Evolutionary conservation across 805 yeast species (phyloP).

Genomic region (Wickerhamiella nectarea): DNA sequence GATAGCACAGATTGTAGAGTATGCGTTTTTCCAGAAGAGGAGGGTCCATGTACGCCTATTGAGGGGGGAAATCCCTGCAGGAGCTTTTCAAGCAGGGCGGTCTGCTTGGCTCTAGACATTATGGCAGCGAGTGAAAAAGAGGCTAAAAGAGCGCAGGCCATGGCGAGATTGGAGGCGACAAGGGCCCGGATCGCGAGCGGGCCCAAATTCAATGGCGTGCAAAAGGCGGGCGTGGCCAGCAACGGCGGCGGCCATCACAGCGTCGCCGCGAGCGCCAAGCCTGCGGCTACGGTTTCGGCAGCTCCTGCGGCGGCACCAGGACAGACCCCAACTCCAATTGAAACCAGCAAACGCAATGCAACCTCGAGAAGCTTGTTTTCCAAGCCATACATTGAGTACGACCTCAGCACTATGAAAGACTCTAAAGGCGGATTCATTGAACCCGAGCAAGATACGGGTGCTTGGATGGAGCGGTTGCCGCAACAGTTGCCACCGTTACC

Average conservation of each 20-base stretch:
- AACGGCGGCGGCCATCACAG: too few species aligned
- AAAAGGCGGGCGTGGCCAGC: background rate
- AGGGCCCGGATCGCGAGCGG: slow-evolving; percentile 11
- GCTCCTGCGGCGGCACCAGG: background rate
- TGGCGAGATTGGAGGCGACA: slow-evolving; percentile 17
- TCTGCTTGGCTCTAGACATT: slow-evolving; percentile 18
- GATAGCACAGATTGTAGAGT: slow-evolving; percentile 27
- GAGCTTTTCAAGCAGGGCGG: slow-evolving; percentile 27
- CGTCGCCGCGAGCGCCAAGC: too few species aligned
- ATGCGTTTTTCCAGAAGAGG: slow-evolving; percentile 36
- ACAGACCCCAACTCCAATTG: background rate
- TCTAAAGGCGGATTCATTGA: slow-evolving; percentile 71
- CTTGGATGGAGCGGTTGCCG: slow-evolving; percentile 20
- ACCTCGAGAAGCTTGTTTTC: slow-evolving; percentile 13
- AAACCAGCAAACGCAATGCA: slow-evolving; percentile 4
- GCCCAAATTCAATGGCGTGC: background rate
- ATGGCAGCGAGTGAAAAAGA: slow-evolving; percentile 16
- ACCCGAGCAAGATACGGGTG: slow-evolving; percentile 25
- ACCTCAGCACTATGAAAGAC: slow-evolving; percentile 82
- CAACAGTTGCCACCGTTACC: slow-evolving; percentile 26
- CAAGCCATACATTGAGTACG: slow-evolving; percentile 34
- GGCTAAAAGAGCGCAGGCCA: slow-evolving; percentile 16
- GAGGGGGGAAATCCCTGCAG: slow-evolving; percentile 26
- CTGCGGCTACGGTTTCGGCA: slow-evolving; percentile 2
- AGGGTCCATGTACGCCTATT: slow-evolving; percentile 36